Base-by-base conservation (phyloP, 2,329 filamentous ascomycete species). In the Colletotrichum gigasporum region DNA sequence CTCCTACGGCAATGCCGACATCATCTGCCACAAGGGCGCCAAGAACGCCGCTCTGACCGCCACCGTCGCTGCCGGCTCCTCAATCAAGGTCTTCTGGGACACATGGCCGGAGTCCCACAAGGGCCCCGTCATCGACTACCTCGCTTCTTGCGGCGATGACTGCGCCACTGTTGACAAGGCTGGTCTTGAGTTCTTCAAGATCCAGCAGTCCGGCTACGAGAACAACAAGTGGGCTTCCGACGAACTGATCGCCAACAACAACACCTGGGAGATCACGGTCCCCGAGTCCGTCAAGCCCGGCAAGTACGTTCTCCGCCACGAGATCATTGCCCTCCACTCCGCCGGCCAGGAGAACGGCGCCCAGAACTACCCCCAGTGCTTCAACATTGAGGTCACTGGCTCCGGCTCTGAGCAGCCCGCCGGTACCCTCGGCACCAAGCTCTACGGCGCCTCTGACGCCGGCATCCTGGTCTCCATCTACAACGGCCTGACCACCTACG, bases 91-190 rank as follows among this genome's bases (percentile, higher is more conserved):
- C 50, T 82, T 86, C 70, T 91, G 89, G 90, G 85, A 82, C 62
- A 78, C 79, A 14, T 92, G 90, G 90, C 89, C 89, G n/a, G 79
- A 84, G 9, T 84, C 81, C 57, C 83, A 92, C 78, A 82, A 88
- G 68, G 87, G 87, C 2, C 87, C 87, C 16, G 81, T 89, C 68
- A 81, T 89, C 68, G 83, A 83, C 72, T 89, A 89, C 78, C 76
- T 90, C 35, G 87, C 87, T 62, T 80, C 81, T 67, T 85, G 83
- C 75, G 79, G 81, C 48, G 83, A 80, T 26, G 83, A 87, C 71
- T 89, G 85, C 72, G 75, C 80, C 20, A 76, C 76, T 6, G 82
- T 83, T 56, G 81, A 84, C 75, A 84, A 86, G 76, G 74, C 73
- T 5, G 71, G 73, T 16, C 80, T 90, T 35, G 72, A 82, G 66